Percentiles rank a stretch among this genome's conserved stretches.
Conservation (phyloP, 108 stramenopile genomes). For the Skeletonema menzelii region DNA sequence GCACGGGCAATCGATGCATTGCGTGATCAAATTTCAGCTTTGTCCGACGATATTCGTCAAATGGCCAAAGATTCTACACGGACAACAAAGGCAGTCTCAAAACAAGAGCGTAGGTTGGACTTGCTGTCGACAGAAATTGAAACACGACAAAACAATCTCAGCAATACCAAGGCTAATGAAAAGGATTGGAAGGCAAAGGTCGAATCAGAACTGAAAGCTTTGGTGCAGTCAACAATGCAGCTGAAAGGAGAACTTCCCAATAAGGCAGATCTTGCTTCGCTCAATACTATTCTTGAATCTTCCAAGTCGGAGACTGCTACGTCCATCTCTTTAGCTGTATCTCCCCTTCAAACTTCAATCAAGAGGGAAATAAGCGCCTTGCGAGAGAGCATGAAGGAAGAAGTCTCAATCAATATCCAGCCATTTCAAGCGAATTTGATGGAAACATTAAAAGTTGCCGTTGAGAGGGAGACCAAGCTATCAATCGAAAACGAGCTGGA, state of each 20-base stretch:
- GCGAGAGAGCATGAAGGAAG: slow-evolving; percentile 2
- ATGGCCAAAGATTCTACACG: slow-evolving; percentile 12
- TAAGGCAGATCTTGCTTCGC: not conserved
- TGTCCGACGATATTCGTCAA: slow-evolving; percentile 22
- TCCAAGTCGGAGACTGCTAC: not conserved
- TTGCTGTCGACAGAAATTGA: slow-evolving; percentile 17
- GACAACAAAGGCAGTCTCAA: slow-evolving; percentile 1
- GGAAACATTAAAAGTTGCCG: slow-evolving; percentile 3
- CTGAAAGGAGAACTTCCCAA: not conserved
- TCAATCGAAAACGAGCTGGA: not conserved
- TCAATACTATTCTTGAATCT: slow-evolving; percentile 3
- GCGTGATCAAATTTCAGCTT: slow-evolving; percentile 25
- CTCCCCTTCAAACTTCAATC: slow-evolving; percentile 5
- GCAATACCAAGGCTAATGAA: slow-evolving; percentile 23
- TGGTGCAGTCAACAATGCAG: slow-evolving; percentile 5
- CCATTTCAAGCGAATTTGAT: slow-evolving; percentile 8
- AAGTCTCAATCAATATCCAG: slow-evolving; percentile 9
- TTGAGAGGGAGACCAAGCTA: not conserved
- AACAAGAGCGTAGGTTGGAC: slow-evolving; percentile 21
- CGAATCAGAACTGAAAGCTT: not conserved
- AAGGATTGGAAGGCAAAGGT: slow-evolving; percentile 2
- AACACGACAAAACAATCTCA: slow-evolving; percentile 2
- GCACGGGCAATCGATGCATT: slow-evolving; percentile 30
- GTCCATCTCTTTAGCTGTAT: slow-evolving; percentile 12
- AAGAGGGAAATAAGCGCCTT: not conserved